Evolutionary conservation across 176 grass and related monocot species (phyloP), one percentile per base, ranked within the genome.

Genomic region (Avena insularis): DNA sequence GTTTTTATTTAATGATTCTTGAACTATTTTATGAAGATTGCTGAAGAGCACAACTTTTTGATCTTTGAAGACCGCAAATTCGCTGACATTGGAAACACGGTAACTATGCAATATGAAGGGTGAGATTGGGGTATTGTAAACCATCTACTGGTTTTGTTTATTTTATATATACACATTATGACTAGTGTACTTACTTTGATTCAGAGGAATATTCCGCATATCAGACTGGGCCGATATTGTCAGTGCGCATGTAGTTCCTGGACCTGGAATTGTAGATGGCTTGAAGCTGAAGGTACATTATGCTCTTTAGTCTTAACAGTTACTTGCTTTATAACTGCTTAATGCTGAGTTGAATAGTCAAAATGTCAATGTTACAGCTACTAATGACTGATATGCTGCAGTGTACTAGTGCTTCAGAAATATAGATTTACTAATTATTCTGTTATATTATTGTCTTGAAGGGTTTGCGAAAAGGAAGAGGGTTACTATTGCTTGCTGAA

Each of bases 81-180:
- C 56, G 87, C 96, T 70, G 96, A 98, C 87, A 94, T 96, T 46
- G 96, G 96, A 71, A 96, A 98, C 76, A 96, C 93, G 13, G 92
- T 98, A 29, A 93, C 93, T 19, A 98, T 96, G 93, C 96, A 96
- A 87, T 96, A 96, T 78, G 96, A 98, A 88, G 93, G 96, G 93
- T 94, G 72, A 94, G 90, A 89, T 74, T 36, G 40, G 48, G 11
- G 2, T 4, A 49, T 79, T 64, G 4, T 25, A 77, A 59, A 23
- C 5, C 77, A 61, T 71, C 9, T 60, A 21, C 25, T 48, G 51
- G 9, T 0, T 15, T 75, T 80, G 2, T 45, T 85, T 45, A 14
- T 79, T 49, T 40, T 16, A 21, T 84, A 75, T 36, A 31, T 61
- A 57, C 0, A 23, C 3, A 48, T 17, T 84, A 29, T 84, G 62